Conservation (phyloP, 2,329 filamentous ascomycete genomes). For the Graphilbum sp. region DNA sequence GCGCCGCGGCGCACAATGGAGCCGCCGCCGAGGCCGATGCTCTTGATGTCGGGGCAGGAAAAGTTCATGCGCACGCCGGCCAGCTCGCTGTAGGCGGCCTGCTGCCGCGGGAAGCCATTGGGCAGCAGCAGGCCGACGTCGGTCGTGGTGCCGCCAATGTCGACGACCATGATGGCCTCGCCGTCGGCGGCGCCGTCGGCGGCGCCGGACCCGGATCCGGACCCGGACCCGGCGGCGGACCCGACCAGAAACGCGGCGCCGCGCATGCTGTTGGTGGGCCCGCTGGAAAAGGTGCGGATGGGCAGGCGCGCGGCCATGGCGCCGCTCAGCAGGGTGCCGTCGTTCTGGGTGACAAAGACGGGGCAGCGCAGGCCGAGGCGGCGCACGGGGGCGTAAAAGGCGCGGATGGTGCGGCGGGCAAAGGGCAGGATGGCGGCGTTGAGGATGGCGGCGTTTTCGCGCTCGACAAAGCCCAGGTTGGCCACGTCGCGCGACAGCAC, state of each 20-base stretch:
- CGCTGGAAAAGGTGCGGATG: conserved; percentile 45
- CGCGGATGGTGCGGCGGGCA: conserved; percentile 36
- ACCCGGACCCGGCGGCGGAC: too few relatives aligned
- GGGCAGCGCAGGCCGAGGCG: conserved; percentile 33
- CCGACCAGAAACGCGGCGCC: conserved; percentile 44
- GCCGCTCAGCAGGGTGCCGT: conserved; percentile 41
- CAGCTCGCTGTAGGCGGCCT: conserved; percentile 44
- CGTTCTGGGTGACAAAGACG: conserved; percentile 46
- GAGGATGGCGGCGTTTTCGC: conserved; percentile 48
- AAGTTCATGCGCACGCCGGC: conserved; percentile 48
- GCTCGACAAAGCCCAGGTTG: conserved; percentile 38
- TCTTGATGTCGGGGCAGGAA: conserved; percentile 39
- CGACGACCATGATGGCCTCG: conserved; percentile 41
- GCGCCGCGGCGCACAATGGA: conserved; percentile 30
- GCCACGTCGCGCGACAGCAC: conserved; percentile 35
- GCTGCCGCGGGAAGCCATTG: conserved; percentile 47
- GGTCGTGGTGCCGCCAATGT: conserved; percentile 50
- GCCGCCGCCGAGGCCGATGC: conserved; percentile 42
- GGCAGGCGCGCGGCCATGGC: conserved; percentile 36
- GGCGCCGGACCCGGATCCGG: too few relatives aligned
- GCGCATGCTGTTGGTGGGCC: conserved; percentile 47
- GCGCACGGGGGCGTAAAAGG: conserved; percentile 35
- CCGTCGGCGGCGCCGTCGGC: conserved; percentile 5
- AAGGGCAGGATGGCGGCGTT: conserved; percentile 46
- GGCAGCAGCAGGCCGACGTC: conserved; percentile 44